phyloP scores from a whole-genome alignment of 1,284 basidiomycete genomes.

The Schizophyllum commune region DNA sequence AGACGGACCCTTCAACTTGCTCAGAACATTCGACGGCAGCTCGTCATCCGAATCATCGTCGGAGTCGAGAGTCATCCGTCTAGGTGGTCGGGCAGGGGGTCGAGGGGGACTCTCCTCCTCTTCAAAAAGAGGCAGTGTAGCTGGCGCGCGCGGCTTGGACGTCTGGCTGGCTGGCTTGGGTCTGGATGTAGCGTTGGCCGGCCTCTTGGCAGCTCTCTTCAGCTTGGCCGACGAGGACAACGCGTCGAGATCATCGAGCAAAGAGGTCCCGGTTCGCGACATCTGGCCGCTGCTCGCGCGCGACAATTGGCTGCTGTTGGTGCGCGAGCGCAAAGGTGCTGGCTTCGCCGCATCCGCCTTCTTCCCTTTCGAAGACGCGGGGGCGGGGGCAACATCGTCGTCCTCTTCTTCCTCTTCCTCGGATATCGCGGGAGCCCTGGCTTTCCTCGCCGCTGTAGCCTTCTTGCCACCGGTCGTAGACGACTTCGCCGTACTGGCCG shows the following conservation, averaged over 20 bases:
- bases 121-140: too few relatives aligned
- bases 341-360: neutral
- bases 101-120: too few relatives aligned
- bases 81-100: too few relatives aligned
- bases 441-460: neutral
- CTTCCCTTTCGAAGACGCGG: neutral
- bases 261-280: neutral
- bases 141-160: too few relatives aligned
- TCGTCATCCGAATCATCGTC: too few relatives aligned
- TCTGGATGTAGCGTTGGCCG: too few relatives aligned
- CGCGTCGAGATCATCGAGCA: neutral
- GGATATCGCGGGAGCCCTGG: neutral
- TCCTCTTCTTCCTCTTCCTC: neutral
- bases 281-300: neutral
- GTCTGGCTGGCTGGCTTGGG: too few relatives aligned
- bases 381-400: neutral
- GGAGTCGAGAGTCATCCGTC: too few relatives aligned
- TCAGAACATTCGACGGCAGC: too few relatives aligned
- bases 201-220: too few relatives aligned
- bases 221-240: neutral
- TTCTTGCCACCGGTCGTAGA: neutral
- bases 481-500: slow-evolving; percentile 1
- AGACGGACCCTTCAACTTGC: too few relatives aligned
- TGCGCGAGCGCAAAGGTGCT: neutral
- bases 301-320: neutral